These are phyloP conservation scores for Anethum foeniculum DNA, from an alignment of 140 eudicot genomes.

Conservation along the genomic window DNA sequence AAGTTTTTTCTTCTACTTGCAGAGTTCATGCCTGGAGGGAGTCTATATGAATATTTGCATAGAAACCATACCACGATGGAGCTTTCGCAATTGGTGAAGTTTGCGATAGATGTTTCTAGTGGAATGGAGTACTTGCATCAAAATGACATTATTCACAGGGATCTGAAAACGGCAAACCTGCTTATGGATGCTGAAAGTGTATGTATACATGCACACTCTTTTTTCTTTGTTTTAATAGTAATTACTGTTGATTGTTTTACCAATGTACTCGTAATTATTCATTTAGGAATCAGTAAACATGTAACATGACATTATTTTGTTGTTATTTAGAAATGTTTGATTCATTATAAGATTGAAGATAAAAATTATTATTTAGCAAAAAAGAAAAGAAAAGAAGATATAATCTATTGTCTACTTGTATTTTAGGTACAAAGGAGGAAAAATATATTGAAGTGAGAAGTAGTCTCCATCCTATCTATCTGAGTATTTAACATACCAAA, in stretches of 20 bases:
- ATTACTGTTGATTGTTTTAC: background rate
- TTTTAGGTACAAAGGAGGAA: background rate
- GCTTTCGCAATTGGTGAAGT: constrained; percentile 60
- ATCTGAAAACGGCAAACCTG: constrained; percentile 87
- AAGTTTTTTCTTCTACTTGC: constrained; percentile 10
- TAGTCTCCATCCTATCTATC: background rate
- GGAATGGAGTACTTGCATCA: constrained; percentile 96
- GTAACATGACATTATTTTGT: background rate
- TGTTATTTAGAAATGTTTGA: background rate
- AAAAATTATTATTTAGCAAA: background rate
- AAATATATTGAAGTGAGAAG: background rate
- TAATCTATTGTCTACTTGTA: background rate
- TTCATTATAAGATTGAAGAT: background rate
- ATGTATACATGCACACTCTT: constrained; percentile 11
- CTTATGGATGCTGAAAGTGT: constrained; percentile 71
- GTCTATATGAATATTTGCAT: constrained; percentile 72
- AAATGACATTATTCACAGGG: constrained; percentile 72
- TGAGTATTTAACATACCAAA: background rate
- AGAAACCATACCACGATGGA: constrained; percentile 40
- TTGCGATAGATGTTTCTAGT: constrained; percentile 74
- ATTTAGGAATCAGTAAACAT: background rate
- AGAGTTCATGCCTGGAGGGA: constrained; percentile 97
- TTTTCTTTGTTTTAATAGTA: background rate
- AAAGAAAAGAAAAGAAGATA: too few species aligned
- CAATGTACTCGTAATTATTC: background rate